Base-by-base conservation (phyloP, 129 eudicot genomes). In the Chrysanthemum seticuspe region DNA sequence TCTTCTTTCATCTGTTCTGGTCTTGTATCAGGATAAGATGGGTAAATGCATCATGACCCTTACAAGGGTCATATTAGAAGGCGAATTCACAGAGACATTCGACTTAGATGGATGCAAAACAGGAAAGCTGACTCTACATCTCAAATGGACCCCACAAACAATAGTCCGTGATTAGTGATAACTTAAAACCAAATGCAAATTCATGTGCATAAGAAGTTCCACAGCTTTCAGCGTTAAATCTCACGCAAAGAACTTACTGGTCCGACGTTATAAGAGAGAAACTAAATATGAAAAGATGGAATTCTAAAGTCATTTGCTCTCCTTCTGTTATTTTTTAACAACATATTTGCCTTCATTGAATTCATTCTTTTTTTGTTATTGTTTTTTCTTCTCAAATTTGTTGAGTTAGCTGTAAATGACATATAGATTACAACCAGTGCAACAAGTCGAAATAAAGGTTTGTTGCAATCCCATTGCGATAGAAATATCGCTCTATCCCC, bases 11-110 rank as follows among this genome's bases (percentile, higher is more conserved):
- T 27, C 74, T 59, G 63, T 74, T 52, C 34, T 74, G 65, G 27
- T 51, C 6, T 71, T 40, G 15, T 67, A 79, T 59, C 96, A 90
- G 97, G 96, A 90, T 47, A 88, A 88, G 52, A 90, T 95, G 80
- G 96, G 99, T 48, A 86, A 88, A 83, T 88, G 93, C 86, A 87
- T 88, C 53, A 83, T 90, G 96, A 95, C 97, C 36, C 94, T 95
- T 55, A 86, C 97, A 0, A 79, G 96, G 75, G 91, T 83, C 10
- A 82, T 88, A 74, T 34, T 88, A 57, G 95, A 95, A 60, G 97
- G 89, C 12, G 97, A 86, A 78, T 79, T 77, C 60, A 84, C 87
- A 5, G 97, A 88, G 8, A 68, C 75, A 56, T 87, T 90, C 62
- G 74, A 74, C 10, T 51, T 94, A 27, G 99, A 88, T 60, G 97